These are phyloP conservation scores for Kodamaea kakaduensis DNA, from an alignment of 805 yeast genomes.

Conservation along the genomic window DNA sequence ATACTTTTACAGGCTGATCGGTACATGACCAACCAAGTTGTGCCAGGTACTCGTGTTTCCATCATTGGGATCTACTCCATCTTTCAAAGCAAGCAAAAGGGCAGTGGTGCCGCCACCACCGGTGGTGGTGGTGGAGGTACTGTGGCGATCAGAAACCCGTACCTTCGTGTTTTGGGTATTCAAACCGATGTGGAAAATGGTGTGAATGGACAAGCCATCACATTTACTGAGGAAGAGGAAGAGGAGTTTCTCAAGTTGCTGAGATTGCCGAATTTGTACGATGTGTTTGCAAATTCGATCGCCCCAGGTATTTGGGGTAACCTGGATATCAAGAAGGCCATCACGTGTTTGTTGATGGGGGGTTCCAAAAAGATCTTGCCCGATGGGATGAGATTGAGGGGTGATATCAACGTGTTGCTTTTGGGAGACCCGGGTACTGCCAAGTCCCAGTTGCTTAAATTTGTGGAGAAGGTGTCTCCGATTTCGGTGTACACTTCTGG, in stretches of 20 bases:
- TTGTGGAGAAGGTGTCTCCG: conserved; percentile 92
- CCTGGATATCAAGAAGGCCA: conserved; percentile 86
- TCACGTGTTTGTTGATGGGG: conserved; percentile 87
- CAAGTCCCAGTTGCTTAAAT: conserved; percentile 90
- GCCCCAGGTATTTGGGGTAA: conserved; percentile 98
- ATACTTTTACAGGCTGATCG: conserved; percentile 84
- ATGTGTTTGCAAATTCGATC: conserved; percentile 78
- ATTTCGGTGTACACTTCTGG: conserved; percentile 96
- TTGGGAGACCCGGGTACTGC: conserved; percentile 99
- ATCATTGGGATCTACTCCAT: conserved; percentile 91
- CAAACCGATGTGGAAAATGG: conserved; percentile 77
- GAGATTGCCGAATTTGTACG: conserved; percentile 79
- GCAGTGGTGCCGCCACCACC: conserved; percentile 22
- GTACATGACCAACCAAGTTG: conserved; percentile 80
- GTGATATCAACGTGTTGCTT: conserved; percentile 89
- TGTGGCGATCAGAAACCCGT: conserved; percentile 94
- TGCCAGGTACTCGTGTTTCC: conserved; percentile 94
- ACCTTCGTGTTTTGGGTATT: conserved; percentile 80
- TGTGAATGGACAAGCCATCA: conserved; percentile 50
- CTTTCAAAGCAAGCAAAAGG: conserved; percentile 63
- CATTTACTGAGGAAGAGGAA: conserved; percentile 89
- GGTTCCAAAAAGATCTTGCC: conserved; percentile 91
- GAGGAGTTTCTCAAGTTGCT: conserved; percentile 82
- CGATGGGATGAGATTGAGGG: conserved; percentile 94
- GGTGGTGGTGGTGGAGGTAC: conserved; percentile 30